A percentile compares a stretch with the other conserved stretches of the same genome.
Conservation (phyloP, 441 rosid genomes). For the Populus hybrid region DNA sequence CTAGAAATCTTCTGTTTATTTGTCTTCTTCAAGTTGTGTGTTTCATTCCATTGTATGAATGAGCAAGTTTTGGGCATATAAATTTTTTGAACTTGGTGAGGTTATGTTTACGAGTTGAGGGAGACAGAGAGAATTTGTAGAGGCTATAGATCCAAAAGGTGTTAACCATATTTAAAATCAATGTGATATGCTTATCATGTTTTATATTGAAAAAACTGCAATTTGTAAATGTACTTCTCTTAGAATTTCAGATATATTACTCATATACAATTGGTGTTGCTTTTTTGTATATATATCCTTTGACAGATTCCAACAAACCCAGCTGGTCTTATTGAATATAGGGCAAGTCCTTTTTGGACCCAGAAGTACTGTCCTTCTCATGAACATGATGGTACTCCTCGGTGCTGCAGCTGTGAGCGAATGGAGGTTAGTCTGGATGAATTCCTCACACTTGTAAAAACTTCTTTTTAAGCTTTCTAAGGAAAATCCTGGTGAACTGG, state of each 20-base stretch:
- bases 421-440: constrained; percentile 73
- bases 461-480: constrained; percentile 4
- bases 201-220: neutral
- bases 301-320: constrained; percentile 81
- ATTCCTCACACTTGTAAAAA: constrained; percentile 5
- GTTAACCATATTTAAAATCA: neutral
- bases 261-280: constrained; percentile 28
- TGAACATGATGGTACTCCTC: constrained; percentile 86
- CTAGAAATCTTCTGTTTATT: constrained; percentile 8
- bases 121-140: neutral
- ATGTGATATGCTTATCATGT: neutral
- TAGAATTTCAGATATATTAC: constrained; percentile 14
- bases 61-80: neutral
- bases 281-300: constrained; percentile 18
- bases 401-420: constrained; percentile 97
- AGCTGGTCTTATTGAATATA: constrained; percentile 84
- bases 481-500: neutral
- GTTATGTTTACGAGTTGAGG: neutral
- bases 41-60: neutral
- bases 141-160: neutral
- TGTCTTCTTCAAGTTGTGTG: neutral
- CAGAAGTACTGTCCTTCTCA: constrained; percentile 96
- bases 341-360: constrained; percentile 90
- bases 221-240: constrained; percentile 1
- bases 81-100: neutral